Percentiles rank a stretch among this genome's conserved stretches.
These are phyloP conservation scores for Mycosphaerelloides madeirae DNA, from an alignment of 2,329 filamentous ascomycete species.

Conservation along the genomic window DNA sequence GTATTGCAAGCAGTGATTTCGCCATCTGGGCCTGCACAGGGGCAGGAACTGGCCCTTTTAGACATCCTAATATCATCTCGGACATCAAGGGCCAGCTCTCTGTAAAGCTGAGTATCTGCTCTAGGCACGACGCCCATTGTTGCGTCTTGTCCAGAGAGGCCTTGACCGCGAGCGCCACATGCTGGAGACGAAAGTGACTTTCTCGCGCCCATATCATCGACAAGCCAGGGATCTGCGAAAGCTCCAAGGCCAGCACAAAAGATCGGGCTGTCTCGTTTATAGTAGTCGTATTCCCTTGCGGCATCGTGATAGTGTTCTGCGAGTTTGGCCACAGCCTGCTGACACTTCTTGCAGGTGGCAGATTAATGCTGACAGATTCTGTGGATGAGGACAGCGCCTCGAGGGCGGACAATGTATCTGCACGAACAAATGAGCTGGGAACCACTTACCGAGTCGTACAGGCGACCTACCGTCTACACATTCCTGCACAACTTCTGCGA, in stretches of 20 bases:
- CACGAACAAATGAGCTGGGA: constrained; percentile 19
- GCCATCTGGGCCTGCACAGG: constrained; percentile 17
- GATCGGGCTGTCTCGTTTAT: constrained; percentile 18
- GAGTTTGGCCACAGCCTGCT: constrained; percentile 36
- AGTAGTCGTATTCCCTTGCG: constrained; percentile 35
- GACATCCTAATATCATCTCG: constrained; percentile 9
- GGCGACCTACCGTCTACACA: constrained; percentile 37
- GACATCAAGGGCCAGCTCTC: constrained; percentile 11
- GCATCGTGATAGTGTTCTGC: constrained; percentile 38
- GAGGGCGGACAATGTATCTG: constrained; percentile 45
- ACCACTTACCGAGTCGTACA: constrained; percentile 17
- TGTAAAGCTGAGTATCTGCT: constrained; percentile 12
- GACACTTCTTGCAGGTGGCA: constrained; percentile 39
- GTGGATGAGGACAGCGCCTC: constrained; percentile 27
- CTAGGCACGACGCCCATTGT: constrained; percentile 19
- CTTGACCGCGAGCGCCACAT: constrained; percentile 6
- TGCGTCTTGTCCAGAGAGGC: constrained; percentile 13
- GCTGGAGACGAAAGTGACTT: constrained; percentile 18
- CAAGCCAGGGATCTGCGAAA: constrained; percentile 18
- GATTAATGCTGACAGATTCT: constrained; percentile 25
- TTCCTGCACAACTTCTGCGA: constrained; percentile 37
- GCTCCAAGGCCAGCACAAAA: constrained; percentile 24
- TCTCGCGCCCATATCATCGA: constrained; percentile 21
- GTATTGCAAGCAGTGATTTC: constrained; percentile 9
- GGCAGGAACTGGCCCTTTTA: constrained; percentile 4